Base-by-base conservation (phyloP, 2,329 filamentous ascomycete genomes). In the Emydomyces testavorans region DNA sequence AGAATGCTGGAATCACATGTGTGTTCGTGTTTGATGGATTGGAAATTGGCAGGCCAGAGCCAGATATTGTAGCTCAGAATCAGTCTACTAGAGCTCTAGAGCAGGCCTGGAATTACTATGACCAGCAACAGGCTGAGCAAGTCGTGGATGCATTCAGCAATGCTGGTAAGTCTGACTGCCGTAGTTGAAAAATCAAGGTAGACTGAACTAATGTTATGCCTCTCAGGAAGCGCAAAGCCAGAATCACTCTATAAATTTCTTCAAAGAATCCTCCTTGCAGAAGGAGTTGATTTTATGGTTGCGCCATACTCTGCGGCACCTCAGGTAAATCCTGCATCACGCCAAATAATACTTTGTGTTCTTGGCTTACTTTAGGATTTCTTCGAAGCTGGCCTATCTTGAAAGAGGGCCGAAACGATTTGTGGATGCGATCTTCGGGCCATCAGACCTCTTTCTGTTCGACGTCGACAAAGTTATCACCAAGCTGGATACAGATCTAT, bases 1-100 rank as follows among this genome's bases (percentile, higher is more conserved):
- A 79, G 52, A 74, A 76, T 38, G 71, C 81, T 58, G 77, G 78
- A 16, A 82, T 94, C 45, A 78, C 73, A n/a, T 85, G 85, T 1
- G 71, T 93, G 53, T 96, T 98, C 64, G 75, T 98, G 44, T 98
- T 98, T 66, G 85, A 90, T 63, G 92, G 92, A 29, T 78, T 94
- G 58, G 79, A 87, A 32, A 76, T 88, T 52, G 80, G 80, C 32
- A 84, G 83, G 49, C 83, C 85, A 59, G 82, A 89, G 58, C 79
- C 85, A 39, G 68, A 71, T 8, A 72, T 75, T 52, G 63, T 63
- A 26, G 73, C 81, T 51, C 72, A 80, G 20, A 73, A 83, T 47
- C 75, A 79, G 55, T 77, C 78, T 38, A 78, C 78, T 21, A 76
- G 76, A 41, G 80, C 82, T 55, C 87, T 86, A 44, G 77, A 85